phyloP scores from a whole-genome alignment of 768 basidiomycete genomes.

The Trametopsis cervina region DNA sequence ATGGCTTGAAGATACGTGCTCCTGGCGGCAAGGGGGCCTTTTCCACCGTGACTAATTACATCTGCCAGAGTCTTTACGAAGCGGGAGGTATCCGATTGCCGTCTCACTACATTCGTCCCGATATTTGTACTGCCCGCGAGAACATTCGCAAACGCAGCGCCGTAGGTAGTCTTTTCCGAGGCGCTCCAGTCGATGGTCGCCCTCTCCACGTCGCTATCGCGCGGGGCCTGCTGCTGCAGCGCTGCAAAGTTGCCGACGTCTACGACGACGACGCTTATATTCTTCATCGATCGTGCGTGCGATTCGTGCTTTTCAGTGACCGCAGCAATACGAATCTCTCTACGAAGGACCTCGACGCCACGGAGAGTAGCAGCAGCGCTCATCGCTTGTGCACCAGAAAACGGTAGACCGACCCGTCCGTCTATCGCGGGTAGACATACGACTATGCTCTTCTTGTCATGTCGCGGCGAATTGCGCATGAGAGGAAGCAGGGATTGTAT shows the following conservation, averaged over 20 bases:
- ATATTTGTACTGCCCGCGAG: constrained; percentile 34
- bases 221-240: neutral
- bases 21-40: constrained; percentile 23
- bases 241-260: constrained; percentile 59
- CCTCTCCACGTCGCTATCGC: constrained; percentile 14
- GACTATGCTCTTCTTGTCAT: constrained; percentile 43
- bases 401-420: constrained; percentile 70
- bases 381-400: constrained; percentile 60
- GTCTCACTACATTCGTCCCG: constrained; percentile 39
- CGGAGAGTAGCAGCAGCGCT: constrained; percentile 66
- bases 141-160: constrained; percentile 53
- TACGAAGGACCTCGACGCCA: constrained; percentile 64
- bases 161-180: constrained; percentile 68
- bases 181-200: constrained; percentile 68
- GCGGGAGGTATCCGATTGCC: constrained; percentile 46
- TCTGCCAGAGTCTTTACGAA: constrained; percentile 55
- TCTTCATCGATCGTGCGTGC: constrained; percentile 50
- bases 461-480: constrained; percentile 56
- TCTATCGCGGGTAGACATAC: constrained; percentile 71
- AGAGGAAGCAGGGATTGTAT: constrained; percentile 74
- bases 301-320: constrained; percentile 31
- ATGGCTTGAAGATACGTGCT: constrained; percentile 34
- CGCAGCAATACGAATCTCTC: constrained; percentile 58
- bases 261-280: constrained; percentile 61
- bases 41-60: constrained; percentile 51